A percentile compares a stretch with the other conserved stretches of the same genome.
Conservation (phyloP, 176 grass and related monocot species). For the Ampelocalamus luodianensis region DNA sequence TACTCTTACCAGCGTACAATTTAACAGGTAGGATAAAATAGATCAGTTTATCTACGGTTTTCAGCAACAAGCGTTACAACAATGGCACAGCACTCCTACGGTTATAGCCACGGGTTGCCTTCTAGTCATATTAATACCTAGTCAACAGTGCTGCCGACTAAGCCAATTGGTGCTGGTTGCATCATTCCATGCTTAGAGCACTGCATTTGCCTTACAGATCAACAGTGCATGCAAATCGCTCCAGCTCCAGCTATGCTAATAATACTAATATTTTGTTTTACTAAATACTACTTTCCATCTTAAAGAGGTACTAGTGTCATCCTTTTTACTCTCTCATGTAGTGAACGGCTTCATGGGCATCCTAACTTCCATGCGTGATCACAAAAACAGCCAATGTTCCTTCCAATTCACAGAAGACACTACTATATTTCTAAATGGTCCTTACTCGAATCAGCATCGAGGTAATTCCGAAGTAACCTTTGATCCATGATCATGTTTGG, state of each 20-base stretch:
- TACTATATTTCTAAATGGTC: slow-evolving; percentile 39
- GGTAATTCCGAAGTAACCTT: slow-evolving; percentile 42
- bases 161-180: not conserved
- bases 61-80: no score
- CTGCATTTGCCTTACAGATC: slow-evolving; percentile 6
- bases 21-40: no score
- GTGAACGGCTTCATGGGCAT: slow-evolving; percentile 3
- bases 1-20: no score
- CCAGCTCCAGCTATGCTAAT: slow-evolving; percentile 32
- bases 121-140: no score
- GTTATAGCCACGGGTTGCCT: no score
- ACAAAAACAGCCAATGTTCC: slow-evolving; percentile 17
- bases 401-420: slow-evolving; percentile 16
- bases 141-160: no score
- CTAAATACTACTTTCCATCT: not conserved
- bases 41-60: no score
- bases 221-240: not conserved
- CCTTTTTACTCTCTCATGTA: slow-evolving; percentile 16
- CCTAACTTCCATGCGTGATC: slow-evolving; percentile 24
- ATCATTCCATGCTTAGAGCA: not conserved
- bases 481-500: slow-evolving; percentile 42
- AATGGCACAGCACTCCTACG: no score
- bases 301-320: not conserved
- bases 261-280: not conserved
- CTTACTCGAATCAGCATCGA: slow-evolving; percentile 29